Percentiles rank a stretch among this genome's conserved stretches.
phyloP scores from a whole-genome alignment of 164 flowering plant genomes.

The Stephania cephalantha region DNA sequence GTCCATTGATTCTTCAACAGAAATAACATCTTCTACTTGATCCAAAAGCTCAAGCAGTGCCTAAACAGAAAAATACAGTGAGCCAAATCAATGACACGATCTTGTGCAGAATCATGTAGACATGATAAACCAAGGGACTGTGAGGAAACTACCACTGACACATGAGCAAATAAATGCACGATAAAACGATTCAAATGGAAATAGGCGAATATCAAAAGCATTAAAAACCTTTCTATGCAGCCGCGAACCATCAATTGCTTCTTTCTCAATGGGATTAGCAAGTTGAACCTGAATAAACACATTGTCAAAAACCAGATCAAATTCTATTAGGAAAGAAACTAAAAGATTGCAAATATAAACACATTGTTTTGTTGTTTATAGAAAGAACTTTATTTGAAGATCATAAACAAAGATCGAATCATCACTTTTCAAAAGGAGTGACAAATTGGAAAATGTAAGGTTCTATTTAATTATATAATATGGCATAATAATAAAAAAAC shows the following conservation, averaged over 20 bases:
- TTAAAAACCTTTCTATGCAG: constrained; percentile 71
- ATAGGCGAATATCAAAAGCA: background rate
- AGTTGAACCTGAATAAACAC: constrained; percentile 41
- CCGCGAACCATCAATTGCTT: constrained; percentile 39
- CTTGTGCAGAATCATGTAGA: background rate
- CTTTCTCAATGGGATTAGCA: constrained; percentile 26
- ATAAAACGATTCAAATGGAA: background rate
- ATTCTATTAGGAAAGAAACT: background rate
- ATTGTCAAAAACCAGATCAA: constrained; percentile 2
- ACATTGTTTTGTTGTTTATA: no score
- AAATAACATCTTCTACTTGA: constrained; percentile 89
- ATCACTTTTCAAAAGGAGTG: no score
- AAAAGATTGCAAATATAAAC: background rate
- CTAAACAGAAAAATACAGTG: constrained; percentile 25
- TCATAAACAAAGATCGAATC: no score
- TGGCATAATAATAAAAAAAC: background rate
- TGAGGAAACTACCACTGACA: background rate
- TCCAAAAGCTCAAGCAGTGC: constrained; percentile 89
- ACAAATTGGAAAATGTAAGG: background rate
- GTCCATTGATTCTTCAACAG: constrained; percentile 46
- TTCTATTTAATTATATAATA: background rate
- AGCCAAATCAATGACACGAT: background rate
- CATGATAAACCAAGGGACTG: constrained; percentile 3
- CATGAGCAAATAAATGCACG: background rate
- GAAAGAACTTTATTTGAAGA: no score